phyloP scores from a whole-genome alignment of 495 filamentous ascomycete genomes.

The Cercophora sp. region DNA sequence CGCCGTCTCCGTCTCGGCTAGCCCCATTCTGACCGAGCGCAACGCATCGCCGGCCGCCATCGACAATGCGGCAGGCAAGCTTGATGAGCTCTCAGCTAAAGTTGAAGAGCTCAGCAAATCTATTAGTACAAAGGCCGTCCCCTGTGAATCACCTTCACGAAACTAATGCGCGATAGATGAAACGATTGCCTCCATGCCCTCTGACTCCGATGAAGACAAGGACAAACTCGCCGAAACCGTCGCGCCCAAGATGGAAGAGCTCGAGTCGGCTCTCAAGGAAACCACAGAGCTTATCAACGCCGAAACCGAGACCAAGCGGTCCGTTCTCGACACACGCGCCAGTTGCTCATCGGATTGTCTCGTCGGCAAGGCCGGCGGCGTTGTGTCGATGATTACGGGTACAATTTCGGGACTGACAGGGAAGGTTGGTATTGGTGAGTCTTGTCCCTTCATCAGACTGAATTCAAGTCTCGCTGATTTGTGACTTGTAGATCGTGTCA shows the following conservation, averaged over 20 bases:
- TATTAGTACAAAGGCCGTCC: slow-evolving; percentile 3
- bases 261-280: slow-evolving; percentile 9
- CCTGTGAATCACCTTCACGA: neutral
- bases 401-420: slow-evolving; percentile 6
- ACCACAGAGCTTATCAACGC: slow-evolving; percentile 7
- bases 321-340: neutral
- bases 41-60: neutral
- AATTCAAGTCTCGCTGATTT: neutral
- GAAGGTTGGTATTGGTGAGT: slow-evolving; percentile 11
- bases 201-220: neutral
- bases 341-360: slow-evolving; percentile 9
- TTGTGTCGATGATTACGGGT: slow-evolving; percentile 9
- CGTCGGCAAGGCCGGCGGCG: slow-evolving; percentile 5
- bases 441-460: too few relatives aligned
- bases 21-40: neutral
- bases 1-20: neutral
- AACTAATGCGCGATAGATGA: neutral
- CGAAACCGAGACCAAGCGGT: neutral
- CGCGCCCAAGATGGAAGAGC: slow-evolving; percentile 4
- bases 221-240: slow-evolving; percentile 9
- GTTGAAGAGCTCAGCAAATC: slow-evolving; percentile 5
- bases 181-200: slow-evolving; percentile 8
- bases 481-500: slow-evolving; percentile 10
- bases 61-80: slow-evolving; percentile 8
- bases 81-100: slow-evolving; percentile 5